These are phyloP conservation scores for Cymbopogon citratus DNA, from an alignment of 176 grass and related monocot genomes.

Conservation along the genomic window DNA sequence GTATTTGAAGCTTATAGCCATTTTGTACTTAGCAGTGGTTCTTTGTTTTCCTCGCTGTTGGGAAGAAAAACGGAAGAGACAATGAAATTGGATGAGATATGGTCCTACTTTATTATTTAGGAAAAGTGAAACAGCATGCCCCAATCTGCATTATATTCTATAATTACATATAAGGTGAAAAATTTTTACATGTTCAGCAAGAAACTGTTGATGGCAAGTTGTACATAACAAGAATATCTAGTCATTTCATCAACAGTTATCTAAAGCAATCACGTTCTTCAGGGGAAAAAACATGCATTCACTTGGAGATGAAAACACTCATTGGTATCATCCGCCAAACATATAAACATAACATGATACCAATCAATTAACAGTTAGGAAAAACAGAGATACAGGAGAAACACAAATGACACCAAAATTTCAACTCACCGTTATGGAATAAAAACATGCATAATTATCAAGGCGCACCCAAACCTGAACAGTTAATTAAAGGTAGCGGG, in stretches of 20 bases:
- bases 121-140: not conserved
- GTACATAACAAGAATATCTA: not conserved
- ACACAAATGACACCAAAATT: not conserved
- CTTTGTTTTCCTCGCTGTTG: not conserved
- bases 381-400: not conserved
- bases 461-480: not conserved
- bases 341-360: constrained; percentile 6
- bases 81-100: not conserved
- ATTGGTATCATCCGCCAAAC: not conserved
- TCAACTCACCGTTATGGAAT: not conserved
- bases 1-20: constrained; percentile 84
- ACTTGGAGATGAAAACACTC: not conserved
- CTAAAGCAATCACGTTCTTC: not conserved
- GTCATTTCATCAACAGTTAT: not conserved
- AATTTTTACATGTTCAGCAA: not conserved
- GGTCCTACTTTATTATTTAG: not conserved
- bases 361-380: not conserved
- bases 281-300: not conserved
- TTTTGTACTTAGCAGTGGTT: constrained; percentile 30
- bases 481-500: not conserved
- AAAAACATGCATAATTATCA: not conserved
- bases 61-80: not conserved
- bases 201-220: not conserved
- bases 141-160: not conserved
- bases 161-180: not conserved